Base-by-base conservation (phyloP, 2,329 filamentous ascomycete species). In the Cladosporium sphaerospermum region DNA sequence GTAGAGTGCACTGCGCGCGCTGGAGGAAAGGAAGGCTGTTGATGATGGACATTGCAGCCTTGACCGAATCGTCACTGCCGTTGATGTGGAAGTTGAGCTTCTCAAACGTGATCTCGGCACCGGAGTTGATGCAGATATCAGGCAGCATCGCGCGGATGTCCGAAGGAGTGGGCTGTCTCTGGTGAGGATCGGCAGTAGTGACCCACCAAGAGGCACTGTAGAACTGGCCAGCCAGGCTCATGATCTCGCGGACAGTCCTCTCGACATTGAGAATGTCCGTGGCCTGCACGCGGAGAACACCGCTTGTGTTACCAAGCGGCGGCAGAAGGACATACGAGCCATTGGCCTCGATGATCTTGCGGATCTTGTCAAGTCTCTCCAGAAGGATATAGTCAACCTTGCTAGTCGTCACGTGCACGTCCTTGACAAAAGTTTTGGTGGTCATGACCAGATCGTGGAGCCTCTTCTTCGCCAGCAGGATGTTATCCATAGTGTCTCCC, bases 121-220 rank as follows among this genome's bases (percentile, higher is more conserved):
- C 91, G 2, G 92, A 96, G 68, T 95, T 96, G 67, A 91, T 90
- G 69, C 91, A 97, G 57, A 99, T 95, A 64, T 97, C 91, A 13
- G 88, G 87, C 11, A 99, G 80, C 84, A 97, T 95, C n/a, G 84
- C 81, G 55, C 89, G 83, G 56, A 96, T 84, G 57, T 97, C 90
- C 44, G 78, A 75, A 39, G 80, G 74, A 6, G 73, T 84, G 57
- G 73, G 87, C 63, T 75, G 78, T 68, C 70, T 86, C 64, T 82
- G 80, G 11, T 75, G 74, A 36, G 82, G 76, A 56, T 93, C 88
- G 11, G 84, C 80, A 64, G 89, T 84, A 66, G 90, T 86, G 61
- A 96, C 86, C 80, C 89, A 95, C 92, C 93, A 99, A 9, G 89
- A 90, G 18, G 91, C 91, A 67, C 89, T 93, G 73, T 99, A 99